Base-by-base conservation (phyloP, 768 basidiomycete genomes). In the Panaeolus papilionaceus region DNA sequence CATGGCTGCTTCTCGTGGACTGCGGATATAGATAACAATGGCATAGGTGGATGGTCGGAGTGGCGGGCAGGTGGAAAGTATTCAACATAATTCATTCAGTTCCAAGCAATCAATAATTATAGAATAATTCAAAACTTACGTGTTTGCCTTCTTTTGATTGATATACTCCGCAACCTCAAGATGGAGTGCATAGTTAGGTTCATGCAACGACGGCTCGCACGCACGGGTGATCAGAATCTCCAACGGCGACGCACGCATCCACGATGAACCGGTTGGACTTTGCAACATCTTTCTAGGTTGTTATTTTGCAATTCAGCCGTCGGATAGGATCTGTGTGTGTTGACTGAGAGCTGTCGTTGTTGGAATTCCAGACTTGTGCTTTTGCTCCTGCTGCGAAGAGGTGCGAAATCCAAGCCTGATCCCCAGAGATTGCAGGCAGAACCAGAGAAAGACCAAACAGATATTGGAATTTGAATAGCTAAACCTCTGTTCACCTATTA, bases 121-220 rank as follows among this genome's bases (percentile, higher is more conserved):
- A 64, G 37, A 64, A 62, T 14, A n/a, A 38, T 51, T 54, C 3
- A 40, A 37, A 6, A 77, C 92, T 70, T 79, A 96, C 95, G 87
- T 94, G 81, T 99, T 99, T 0, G 96, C 96, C 79, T 99, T 99
- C 84, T 98, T 99, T 66, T 82, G 82, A 79, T 96, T 97, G 80
- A 99, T 89, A 73, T 92, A 88, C 69, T 98, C 96, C 14, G 95
- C 96, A 38, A 99, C 89, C 78, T 98, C 96, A 71, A 99, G 86
- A 76, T 98, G 94, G 33, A 92, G 81, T 0, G 93, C 91, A 80
- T 95, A 94, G 80, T 98, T 97, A 37, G 96, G 96, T 76, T 96
- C 95, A 70, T 87, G 88, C 5, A 94, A 83, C 5, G 89, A 87
- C 0, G 96, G 92, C 70, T 96, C 94, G 80, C 95, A 97, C 11